These are phyloP conservation scores for Aphanomyces astaci DNA, from an alignment of 352 stramenopile genomes.

Conservation along the genomic window DNA sequence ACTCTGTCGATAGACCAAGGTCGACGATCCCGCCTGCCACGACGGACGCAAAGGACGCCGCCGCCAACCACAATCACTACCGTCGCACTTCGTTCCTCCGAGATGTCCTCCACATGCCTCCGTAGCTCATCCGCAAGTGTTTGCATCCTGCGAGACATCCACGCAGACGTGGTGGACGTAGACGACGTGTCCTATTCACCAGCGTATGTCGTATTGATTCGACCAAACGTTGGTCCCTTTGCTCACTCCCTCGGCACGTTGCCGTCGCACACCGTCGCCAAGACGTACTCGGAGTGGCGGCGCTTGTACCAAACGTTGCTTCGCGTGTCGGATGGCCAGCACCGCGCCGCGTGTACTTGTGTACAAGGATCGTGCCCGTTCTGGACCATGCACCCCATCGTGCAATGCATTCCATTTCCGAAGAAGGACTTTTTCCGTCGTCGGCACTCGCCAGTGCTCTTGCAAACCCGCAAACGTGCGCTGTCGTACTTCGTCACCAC, in stretches of 20 bases:
- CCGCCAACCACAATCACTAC: too few species aligned
- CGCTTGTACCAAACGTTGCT: constrained; percentile 38
- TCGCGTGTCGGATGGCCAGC: constrained; percentile 34
- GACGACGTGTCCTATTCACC: constrained; percentile 27
- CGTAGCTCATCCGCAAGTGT: background rate
- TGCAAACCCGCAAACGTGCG: constrained; percentile 27
- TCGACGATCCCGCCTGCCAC: too few species aligned
- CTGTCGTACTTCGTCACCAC: constrained; percentile 31
- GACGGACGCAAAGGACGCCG: too few species aligned
- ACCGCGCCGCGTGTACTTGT: constrained; percentile 39
- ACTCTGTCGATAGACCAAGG: too few species aligned
- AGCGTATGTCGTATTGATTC: constrained; percentile 47
- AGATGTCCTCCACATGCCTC: background rate
- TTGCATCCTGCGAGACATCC: constrained; percentile 39
- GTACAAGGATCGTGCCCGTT: constrained; percentile 48
- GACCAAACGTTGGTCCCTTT: constrained; percentile 15
- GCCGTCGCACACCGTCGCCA: constrained; percentile 33
- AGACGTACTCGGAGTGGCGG: constrained; percentile 51
- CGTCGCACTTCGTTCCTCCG: background rate
- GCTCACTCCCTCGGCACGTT: constrained; percentile 15
- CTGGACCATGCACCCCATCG: constrained; percentile 40
- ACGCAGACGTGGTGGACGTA: constrained; percentile 39
- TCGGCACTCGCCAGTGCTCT: constrained; percentile 33
- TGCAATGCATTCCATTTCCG: constrained; percentile 45
- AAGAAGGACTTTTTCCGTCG: constrained; percentile 39